Percentiles rank a stretch among this genome's conserved stretches.
phyloP scores from a whole-genome alignment of 345 rosid genomes.

The Litchi chinensis region DNA sequence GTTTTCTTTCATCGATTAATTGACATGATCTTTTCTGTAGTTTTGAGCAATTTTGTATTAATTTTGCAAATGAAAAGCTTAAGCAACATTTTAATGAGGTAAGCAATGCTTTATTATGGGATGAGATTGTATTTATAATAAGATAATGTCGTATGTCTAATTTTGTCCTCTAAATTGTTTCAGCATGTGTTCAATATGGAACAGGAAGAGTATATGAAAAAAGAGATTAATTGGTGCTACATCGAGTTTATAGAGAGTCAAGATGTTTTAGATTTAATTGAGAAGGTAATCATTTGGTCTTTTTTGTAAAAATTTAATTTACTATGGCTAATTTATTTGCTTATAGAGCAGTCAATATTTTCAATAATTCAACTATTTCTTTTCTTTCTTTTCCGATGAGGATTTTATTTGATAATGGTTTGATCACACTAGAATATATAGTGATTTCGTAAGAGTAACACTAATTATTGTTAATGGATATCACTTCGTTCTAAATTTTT shows the following conservation, averaged over 20 bases:
- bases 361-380: neutral
- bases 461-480: too few relatives aligned
- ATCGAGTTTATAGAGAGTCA: conserved; percentile 98
- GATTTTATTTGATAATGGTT: conserved; percentile 6
- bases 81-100: conserved; percentile 99
- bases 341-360: neutral
- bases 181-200: conserved; percentile 99
- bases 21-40: conserved; percentile 43
- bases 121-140: conserved; percentile 13
- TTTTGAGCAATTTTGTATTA: conserved; percentile 99
- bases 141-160: conserved; percentile 3
- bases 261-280: conserved; percentile 95
- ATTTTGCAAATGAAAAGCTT: conserved; percentile 98
- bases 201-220: conserved; percentile 94
- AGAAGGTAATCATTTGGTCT: conserved; percentile 64
- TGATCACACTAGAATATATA: too few relatives aligned
- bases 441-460: too few relatives aligned
- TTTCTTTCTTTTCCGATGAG: neutral
- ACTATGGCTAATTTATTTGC: neutral
- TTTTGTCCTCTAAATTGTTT: conserved; percentile 28
- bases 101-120: conserved; percentile 20
- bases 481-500: too few relatives aligned
- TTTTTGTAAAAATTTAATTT: conserved; percentile 6
- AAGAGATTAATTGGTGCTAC: conserved; percentile 98
- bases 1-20: conserved; percentile 1